phyloP scores from a whole-genome alignment of 1,139 yeast species.

The Torulaspora globosa region DNA sequence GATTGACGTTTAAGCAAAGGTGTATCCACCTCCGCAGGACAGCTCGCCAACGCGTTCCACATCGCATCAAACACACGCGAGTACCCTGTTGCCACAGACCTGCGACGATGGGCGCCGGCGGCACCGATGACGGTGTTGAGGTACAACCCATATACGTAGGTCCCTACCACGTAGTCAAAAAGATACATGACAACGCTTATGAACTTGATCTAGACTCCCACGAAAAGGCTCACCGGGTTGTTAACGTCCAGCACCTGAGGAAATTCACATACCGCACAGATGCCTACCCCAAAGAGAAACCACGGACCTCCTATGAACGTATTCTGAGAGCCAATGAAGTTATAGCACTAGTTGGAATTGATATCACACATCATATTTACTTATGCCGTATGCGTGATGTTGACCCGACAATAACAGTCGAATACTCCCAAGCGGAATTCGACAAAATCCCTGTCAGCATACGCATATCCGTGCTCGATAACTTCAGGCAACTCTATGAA shows the following conservation, averaged over 20 bases:
- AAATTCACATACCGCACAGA: not conserved
- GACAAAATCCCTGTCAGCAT: not conserved
- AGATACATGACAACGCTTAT: not conserved
- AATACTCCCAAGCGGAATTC: not conserved
- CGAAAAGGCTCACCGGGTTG: not conserved
- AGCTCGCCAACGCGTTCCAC: too few relatives aligned
- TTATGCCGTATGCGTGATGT: not conserved
- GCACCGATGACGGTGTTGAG: too few relatives aligned
- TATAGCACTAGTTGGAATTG: not conserved
- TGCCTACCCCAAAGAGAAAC: not conserved
- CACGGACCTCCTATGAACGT: not conserved
- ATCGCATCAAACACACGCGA: too few relatives aligned
- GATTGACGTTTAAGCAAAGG: too few relatives aligned
- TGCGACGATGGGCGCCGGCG: too few relatives aligned
- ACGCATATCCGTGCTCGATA: not conserved
- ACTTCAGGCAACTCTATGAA: not conserved
- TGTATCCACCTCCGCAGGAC: too few relatives aligned
- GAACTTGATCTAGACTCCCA: not conserved
- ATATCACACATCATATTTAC: not conserved
- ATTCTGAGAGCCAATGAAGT: not conserved
- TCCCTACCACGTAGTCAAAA: not conserved
- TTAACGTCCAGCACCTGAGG: not conserved
- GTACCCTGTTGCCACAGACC: too few relatives aligned
- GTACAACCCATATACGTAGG: not conserved
- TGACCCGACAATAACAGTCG: not conserved